These are phyloP conservation scores for Mangifera indica DNA, from an alignment of 345 rosid species.

Conservation along the genomic window DNA sequence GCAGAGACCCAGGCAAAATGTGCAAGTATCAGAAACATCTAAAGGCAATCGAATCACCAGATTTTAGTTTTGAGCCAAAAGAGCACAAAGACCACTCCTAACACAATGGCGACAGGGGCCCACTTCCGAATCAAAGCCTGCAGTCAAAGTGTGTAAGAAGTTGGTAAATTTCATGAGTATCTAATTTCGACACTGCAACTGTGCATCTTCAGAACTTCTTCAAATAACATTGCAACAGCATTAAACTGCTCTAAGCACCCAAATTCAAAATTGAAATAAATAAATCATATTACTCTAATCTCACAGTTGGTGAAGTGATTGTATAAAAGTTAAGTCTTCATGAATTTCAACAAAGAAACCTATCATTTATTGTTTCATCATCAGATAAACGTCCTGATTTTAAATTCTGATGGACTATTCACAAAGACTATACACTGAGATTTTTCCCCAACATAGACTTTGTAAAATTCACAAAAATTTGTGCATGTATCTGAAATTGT, in stretches of 20 bases:
- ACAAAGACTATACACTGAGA: neutral
- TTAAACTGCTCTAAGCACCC: neutral
- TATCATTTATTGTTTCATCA: neutral
- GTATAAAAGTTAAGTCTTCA: neutral
- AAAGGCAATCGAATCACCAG: conserved; percentile 52
- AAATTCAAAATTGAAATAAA: neutral
- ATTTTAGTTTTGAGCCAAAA: conserved; percentile 90
- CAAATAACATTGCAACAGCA: neutral
- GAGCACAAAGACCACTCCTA: conserved; percentile 89
- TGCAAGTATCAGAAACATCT: conserved; percentile 18
- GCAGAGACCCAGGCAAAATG: conserved; percentile 27
- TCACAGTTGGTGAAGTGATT: neutral
- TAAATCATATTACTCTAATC: neutral
- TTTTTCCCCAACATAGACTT: neutral
- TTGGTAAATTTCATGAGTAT: conserved; percentile 14
- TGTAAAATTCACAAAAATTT: neutral
- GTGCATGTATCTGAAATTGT: neutral
- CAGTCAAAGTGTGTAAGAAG: conserved; percentile 25
- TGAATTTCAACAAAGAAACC: neutral
- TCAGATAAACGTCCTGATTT: neutral
- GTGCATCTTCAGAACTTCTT: neutral
- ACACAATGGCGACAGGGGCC: conserved; percentile 93
- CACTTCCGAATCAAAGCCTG: conserved; percentile 96
- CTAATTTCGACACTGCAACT: neutral
- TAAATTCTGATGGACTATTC: neutral